A percentile compares a stretch with the other conserved stretches of the same genome.
phyloP scores from a whole-genome alignment of 192 early-diverging fungal genomes.

The Spizellomyces sp. region DNA sequence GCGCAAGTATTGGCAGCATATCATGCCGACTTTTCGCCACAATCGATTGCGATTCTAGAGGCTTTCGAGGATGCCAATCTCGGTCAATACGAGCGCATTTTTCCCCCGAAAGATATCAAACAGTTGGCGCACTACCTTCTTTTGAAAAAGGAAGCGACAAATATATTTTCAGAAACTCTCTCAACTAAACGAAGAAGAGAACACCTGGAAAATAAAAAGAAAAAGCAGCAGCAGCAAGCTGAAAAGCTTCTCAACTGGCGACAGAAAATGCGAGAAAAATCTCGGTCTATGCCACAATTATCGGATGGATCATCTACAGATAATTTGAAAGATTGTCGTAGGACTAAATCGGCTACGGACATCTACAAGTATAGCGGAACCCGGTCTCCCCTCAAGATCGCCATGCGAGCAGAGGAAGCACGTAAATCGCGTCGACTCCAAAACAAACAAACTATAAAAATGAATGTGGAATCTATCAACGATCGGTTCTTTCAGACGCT shows the following conservation, averaged over 20 bases:
- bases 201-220: conserved; percentile 21
- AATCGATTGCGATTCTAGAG: conserved; percentile 17
- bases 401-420: not conserved
- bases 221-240: conserved; percentile 19
- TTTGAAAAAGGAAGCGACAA: conserved; percentile 27
- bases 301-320: not conserved
- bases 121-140: conserved; percentile 33
- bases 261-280: conserved; percentile 6
- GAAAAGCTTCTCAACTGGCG: conserved; percentile 28
- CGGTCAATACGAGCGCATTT: conserved; percentile 46
- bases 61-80: conserved; percentile 44
- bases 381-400: not conserved
- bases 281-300: conserved; percentile 18
- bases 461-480: conserved; percentile 32
- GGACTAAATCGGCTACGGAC: not conserved
- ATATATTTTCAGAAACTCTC: conserved; percentile 36
- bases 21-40: conserved; percentile 24
- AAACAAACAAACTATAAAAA: conserved; percentile 15
- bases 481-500: conserved; percentile 21
- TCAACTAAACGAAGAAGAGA: conserved; percentile 36
- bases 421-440: not conserved
- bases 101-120: conserved; percentile 39
- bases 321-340: not conserved
- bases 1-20: conserved; percentile 20
- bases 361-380: no score